Evolutionary conservation across 805 yeast species (phyloP), one percentile per base, ranked within the genome.

Genomic region (Yamadazyma scolyti): DNA sequence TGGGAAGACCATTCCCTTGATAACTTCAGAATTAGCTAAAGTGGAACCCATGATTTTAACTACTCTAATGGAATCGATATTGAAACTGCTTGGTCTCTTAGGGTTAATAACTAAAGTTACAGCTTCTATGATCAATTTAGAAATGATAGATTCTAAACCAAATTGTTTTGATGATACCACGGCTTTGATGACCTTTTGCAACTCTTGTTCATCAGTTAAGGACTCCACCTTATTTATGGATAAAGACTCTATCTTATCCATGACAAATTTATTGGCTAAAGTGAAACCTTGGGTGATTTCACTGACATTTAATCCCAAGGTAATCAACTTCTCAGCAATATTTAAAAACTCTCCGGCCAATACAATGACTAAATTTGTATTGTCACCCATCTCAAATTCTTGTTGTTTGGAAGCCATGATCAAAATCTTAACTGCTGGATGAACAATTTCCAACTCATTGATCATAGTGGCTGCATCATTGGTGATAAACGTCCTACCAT

Each of bases 401-500:
- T 93, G 98, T 66, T 93, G 98, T 56, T 90, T 85, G 9, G 95
- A 79, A 13, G 97, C 95, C 97, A 88, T 88, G 33, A 90, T 93
- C 40, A 93, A 73, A 27, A 93, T 77, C 60, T 90, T 93, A 8
- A 93, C 98, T 3, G 96, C 97, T 5, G 98, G 98, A 56, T 90
- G 97, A 27, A 93, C 88, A 44, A 90, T 87, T 41, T 90, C 97
- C 34, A 90, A 68, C 58, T 93, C 97, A 44, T 82, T 77, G 38
- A 93, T 70, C 81, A 93, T 93, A 6, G 98, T 93, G 22, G 97
- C 96, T n/a, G 97, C 97, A 57, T 93, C 98, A 47, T 86, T 86
- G 25, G 97, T 93, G 40, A 93, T 77, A 56, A 88, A 86, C 15
- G 86, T 82, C 54, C 82, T 87, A 37, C 87, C 88, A 44, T 85